Percentiles rank a stretch among this genome's conserved stretches.
Evolutionary conservation across 352 stramenopile genomes (phyloP).

Genomic region (Phytophthora quininea): DNA sequence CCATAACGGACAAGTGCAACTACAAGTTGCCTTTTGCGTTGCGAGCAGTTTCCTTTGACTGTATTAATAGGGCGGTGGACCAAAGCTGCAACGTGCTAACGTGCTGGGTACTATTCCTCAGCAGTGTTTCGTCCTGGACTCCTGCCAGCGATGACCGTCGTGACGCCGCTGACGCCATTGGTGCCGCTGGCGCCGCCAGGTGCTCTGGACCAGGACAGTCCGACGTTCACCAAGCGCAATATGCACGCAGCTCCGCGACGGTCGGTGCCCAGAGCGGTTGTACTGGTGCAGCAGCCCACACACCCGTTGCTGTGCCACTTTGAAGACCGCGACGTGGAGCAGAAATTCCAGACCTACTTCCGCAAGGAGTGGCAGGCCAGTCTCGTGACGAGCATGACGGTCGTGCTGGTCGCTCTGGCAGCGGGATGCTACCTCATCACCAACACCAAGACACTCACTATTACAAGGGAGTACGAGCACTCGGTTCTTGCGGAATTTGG

Average conservation of each 20-base stretch:
- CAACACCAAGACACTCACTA: conserved; percentile 21
- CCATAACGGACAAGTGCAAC: not conserved
- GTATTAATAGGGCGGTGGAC: conserved; percentile 15
- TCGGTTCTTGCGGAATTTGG: conserved; percentile 19
- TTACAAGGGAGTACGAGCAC: conserved; percentile 21
- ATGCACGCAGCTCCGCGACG: conserved; percentile 34
- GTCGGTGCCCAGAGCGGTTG: conserved; percentile 31
- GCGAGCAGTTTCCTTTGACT: not conserved
- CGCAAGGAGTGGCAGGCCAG: conserved; percentile 45
- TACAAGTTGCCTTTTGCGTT: not conserved
- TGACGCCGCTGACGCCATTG: conserved; percentile 10
- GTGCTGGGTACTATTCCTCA: not conserved
- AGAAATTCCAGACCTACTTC: conserved; percentile 69
- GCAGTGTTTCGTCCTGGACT: not conserved
- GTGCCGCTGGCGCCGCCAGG: not conserved
- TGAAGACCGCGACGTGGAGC: conserved; percentile 56
- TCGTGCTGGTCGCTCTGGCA: conserved; percentile 31
- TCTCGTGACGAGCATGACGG: conserved; percentile 42
- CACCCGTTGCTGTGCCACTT: conserved; percentile 57
- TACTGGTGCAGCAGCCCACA: conserved; percentile 49
- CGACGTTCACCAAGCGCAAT: conserved; percentile 34
- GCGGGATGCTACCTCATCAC: conserved; percentile 31
- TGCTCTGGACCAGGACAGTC: not conserved
- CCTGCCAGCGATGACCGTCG: conserved; percentile 19
- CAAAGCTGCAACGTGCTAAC: not conserved